Evolutionary conservation across 495 filamentous ascomycete genomes (phyloP).

Genomic region (Annulohypoxylon maeteangense): DNA sequence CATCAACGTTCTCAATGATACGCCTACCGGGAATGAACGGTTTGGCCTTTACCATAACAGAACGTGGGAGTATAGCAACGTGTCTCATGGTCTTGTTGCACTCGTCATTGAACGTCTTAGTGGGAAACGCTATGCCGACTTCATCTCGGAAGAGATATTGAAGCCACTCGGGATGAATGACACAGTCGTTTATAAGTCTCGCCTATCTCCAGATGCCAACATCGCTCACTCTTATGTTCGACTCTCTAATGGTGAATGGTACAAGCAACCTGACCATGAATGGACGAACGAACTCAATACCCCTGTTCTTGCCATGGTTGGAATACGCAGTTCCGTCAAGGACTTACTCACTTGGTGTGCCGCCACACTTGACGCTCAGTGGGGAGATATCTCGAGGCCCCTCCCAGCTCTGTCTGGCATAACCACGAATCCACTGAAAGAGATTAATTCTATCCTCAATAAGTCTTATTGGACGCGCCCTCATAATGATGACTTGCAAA

Average conservation of each 20-base stretch:
- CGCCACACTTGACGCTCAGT: neutral
- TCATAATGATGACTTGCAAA: neutral
- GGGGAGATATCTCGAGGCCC: neutral
- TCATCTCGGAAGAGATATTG: slow-evolving; percentile 1
- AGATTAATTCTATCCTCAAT: slow-evolving; percentile 7
- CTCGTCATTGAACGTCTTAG: slow-evolving; percentile 6
- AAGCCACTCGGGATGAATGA: slow-evolving; percentile 9
- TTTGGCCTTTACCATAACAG: neutral
- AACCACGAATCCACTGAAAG: neutral
- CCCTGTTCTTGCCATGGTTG: neutral
- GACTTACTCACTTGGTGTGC: neutral
- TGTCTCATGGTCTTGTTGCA: neutral
- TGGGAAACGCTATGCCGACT: neutral
- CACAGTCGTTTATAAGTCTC: neutral
- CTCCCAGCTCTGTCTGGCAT: neutral
- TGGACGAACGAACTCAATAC: neutral
- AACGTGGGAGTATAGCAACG: slow-evolving; percentile 6
- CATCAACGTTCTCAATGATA: slow-evolving; percentile 7
- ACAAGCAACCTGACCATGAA: neutral
- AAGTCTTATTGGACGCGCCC: neutral
- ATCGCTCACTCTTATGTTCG: slow-evolving; percentile 1
- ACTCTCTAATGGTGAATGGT: neutral
- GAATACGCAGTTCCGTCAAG: slow-evolving; percentile 2
- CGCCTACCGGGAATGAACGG: neutral
- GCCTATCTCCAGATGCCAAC: neutral